Conservation (phyloP, 2,329 filamentous ascomycete species). For the Aureobasidium uvarum region DNA sequence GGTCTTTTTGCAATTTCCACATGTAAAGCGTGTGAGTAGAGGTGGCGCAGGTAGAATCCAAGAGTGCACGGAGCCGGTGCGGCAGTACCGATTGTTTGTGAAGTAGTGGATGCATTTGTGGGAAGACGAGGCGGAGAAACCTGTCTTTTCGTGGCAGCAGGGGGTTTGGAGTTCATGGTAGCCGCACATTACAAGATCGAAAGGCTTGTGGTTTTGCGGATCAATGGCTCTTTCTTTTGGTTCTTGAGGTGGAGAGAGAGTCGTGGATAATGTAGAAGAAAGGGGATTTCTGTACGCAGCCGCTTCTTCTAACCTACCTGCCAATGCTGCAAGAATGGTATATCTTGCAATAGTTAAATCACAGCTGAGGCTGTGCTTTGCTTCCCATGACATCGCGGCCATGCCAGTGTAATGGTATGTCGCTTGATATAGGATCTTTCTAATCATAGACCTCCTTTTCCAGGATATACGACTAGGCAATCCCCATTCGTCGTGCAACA, state of each 20-base stretch:
- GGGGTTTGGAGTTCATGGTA: slow-evolving; percentile 7
- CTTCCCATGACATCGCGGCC: not conserved
- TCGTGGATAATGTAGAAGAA: no score
- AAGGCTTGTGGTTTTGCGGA: no score
- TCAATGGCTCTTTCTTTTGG: no score
- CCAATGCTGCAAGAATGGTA: no score
- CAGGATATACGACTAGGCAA: no score
- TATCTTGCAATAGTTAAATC: no score
- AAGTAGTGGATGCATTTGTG: not conserved
- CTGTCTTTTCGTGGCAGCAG: slow-evolving; percentile 2
- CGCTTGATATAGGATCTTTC: not conserved
- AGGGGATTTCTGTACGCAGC: no score
- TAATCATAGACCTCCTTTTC: not conserved
- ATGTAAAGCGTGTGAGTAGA: not conserved
- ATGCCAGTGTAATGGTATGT: not conserved
- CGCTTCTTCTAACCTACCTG: no score
- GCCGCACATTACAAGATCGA: not conserved
- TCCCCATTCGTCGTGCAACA: not conserved
- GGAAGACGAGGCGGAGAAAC: not conserved
- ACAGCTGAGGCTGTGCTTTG: not conserved
- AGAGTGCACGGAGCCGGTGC: slow-evolving; percentile 2
- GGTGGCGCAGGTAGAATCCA: not conserved
- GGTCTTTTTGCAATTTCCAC: not conserved
- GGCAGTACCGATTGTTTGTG: slow-evolving; percentile 9
- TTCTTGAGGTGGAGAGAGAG: no score